Evolutionary conservation across 306 rosid genomes (phyloP).

Genomic region (Sindora glabra): DNA sequence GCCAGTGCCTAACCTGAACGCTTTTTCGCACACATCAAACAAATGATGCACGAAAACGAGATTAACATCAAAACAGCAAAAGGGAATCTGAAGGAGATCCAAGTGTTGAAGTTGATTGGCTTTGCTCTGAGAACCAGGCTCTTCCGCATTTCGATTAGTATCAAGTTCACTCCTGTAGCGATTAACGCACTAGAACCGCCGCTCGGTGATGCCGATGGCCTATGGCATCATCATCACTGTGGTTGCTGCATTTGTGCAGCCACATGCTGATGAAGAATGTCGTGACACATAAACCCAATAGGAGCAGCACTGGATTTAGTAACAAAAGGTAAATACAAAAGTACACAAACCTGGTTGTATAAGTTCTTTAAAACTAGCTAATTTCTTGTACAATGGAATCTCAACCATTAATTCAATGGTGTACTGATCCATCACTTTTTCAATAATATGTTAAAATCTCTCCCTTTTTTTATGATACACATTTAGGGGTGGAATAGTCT

Average conservation of each 20-base stretch:
- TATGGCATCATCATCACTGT: conserved; percentile 93
- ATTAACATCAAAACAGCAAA: conserved; percentile 41
- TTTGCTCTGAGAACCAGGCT: conserved; percentile 46
- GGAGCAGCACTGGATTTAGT: conserved; percentile 49
- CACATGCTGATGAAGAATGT: conserved; percentile 89
- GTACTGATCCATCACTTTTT: too few relatives aligned
- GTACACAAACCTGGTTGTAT: too few relatives aligned
- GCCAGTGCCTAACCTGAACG: conserved; percentile 46
- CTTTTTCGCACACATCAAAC: conserved; percentile 42
- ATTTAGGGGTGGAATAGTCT: too few relatives aligned
- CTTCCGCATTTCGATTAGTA: conserved; percentile 81
- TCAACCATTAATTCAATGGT: too few relatives aligned
- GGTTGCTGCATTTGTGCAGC: conserved; percentile 85
- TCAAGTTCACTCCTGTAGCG: conserved; percentile 84
- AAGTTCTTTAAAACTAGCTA: too few relatives aligned
- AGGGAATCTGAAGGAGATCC: conserved; percentile 69
- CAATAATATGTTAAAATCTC: too few relatives aligned
- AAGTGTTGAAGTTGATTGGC: conserved; percentile 66
- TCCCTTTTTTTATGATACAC: too few relatives aligned
- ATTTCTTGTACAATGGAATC: too few relatives aligned
- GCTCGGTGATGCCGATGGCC: conserved; percentile 65
- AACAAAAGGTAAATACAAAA: too few relatives aligned
- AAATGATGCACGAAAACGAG: conserved; percentile 49
- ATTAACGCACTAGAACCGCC: conserved; percentile 85
- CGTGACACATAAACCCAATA: conserved; percentile 65